Conservation (phyloP, 2,329 filamentous ascomycete species). For the Paraphoma sp. region DNA sequence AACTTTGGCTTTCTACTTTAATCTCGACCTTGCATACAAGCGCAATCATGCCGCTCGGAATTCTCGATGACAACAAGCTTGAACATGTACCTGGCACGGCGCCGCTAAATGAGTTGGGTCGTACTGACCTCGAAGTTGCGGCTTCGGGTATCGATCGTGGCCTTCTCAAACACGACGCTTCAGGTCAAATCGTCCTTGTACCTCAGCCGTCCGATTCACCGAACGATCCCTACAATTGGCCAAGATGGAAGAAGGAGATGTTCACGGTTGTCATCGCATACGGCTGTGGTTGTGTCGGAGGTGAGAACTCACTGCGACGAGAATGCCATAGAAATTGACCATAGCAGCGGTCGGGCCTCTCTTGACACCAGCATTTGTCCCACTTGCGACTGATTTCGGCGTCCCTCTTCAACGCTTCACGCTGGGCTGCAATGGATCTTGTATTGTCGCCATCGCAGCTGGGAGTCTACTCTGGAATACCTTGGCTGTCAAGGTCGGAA, state of each 20-base stretch:
- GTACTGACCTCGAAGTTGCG: slow-evolving; percentile 19
- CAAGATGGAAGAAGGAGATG: slow-evolving; percentile 34
- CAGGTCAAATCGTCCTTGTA: slow-evolving; percentile 55
- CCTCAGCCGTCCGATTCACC: slow-evolving; percentile 59
- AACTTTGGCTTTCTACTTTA: neutral
- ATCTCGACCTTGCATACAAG: neutral
- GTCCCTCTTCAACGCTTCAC: slow-evolving; percentile 28
- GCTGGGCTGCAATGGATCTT: slow-evolving; percentile 26
- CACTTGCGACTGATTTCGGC: slow-evolving; percentile 22
- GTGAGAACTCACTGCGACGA: slow-evolving; percentile 3
- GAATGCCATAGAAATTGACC: neutral
- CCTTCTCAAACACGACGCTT: slow-evolving; percentile 29
- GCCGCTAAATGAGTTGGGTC: slow-evolving; percentile 25
- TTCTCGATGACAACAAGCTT: slow-evolving; percentile 27
- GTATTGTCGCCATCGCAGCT: slow-evolving; percentile 24
- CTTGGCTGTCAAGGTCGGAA: slow-evolving; percentile 28
- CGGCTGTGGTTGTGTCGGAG: slow-evolving; percentile 32
- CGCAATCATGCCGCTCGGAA: slow-evolving; percentile 29
- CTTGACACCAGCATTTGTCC: slow-evolving; percentile 30
- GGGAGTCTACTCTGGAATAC: slow-evolving; percentile 31
- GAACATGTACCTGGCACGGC: slow-evolving; percentile 34
- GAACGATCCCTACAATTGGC: slow-evolving; percentile 62
- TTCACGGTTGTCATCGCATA: slow-evolving; percentile 31
- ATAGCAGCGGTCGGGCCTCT: slow-evolving; percentile 29
- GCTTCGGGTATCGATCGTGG: slow-evolving; percentile 16